Conservation (phyloP, 257 asterid genomes). For the Misopates orontium region DNA sequence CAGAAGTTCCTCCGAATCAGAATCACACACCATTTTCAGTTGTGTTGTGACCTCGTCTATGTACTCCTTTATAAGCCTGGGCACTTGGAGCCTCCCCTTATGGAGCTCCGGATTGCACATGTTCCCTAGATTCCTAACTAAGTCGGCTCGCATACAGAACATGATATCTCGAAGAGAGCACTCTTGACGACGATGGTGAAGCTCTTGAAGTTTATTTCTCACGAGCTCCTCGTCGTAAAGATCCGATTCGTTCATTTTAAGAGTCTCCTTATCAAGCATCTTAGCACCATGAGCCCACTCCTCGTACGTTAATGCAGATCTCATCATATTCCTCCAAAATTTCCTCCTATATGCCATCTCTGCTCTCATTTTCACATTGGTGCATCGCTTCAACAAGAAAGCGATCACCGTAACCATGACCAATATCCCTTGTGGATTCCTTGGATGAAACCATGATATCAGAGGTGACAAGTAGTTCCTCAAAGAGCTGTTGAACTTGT, state of each 20-base stretch:
- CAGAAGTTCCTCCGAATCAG: constrained; percentile 84
- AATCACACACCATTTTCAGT: constrained; percentile 84
- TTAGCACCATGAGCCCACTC: constrained; percentile 98
- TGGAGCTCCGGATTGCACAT: constrained; percentile 98
- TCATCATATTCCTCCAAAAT: constrained; percentile 96
- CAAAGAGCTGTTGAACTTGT: constrained; percentile 42
- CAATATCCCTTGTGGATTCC: constrained; percentile 90
- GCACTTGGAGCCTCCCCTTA: constrained; percentile 85
- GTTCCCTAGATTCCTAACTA: constrained; percentile 83
- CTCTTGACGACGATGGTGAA: constrained; percentile 79
- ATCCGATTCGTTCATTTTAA: constrained; percentile 65
- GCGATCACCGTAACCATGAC: constrained; percentile 69
- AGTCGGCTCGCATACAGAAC: constrained; percentile 90
- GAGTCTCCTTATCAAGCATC: constrained; percentile 85
- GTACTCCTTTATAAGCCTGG: constrained; percentile 85
- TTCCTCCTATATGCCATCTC: constrained; percentile 92
- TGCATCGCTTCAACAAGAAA: constrained; percentile 73
- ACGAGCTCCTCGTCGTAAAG: constrained; percentile 91
- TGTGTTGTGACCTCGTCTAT: constrained; percentile 90
- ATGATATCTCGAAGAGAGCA: constrained; percentile 87
- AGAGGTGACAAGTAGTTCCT: constrained; percentile 49
- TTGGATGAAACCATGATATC: constrained; percentile 82
- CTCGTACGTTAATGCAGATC: constrained; percentile 83
- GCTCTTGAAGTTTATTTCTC: constrained; percentile 79
- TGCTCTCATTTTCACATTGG: constrained; percentile 73